These are phyloP conservation scores for Prototheca wickerhamii DNA, from an alignment of 163 green algal genomes.

Conservation along the genomic window DNA sequence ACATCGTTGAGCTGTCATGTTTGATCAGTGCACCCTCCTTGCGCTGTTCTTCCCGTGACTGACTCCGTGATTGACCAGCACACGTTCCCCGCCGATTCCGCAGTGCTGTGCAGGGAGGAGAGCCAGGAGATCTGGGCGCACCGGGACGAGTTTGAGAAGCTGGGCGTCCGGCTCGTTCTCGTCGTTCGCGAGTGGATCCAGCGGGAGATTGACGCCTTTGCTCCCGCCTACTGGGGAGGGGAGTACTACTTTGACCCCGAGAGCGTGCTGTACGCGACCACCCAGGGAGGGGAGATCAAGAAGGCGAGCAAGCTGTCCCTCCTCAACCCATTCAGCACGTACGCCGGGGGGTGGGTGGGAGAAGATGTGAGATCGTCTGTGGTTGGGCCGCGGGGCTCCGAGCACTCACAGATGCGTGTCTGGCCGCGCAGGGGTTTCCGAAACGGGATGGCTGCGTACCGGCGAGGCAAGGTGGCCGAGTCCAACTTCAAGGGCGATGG, in stretches of 20 bases:
- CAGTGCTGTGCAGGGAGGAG: constrained; percentile 51
- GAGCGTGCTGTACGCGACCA: constrained; percentile 40
- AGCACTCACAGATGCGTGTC: neutral
- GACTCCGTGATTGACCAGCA: neutral
- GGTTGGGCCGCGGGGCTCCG: neutral
- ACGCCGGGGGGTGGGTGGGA: constrained; percentile 5
- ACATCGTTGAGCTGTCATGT: neutral
- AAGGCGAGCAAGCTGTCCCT: constrained; percentile 24
- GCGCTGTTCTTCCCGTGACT: neutral
- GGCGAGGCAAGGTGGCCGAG: constrained; percentile 18
- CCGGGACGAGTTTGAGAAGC: constrained; percentile 28
- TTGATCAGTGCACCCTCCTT: neutral
- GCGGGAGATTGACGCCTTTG: constrained; percentile 40
- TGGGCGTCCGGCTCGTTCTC: constrained; percentile 31
- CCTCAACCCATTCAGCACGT: constrained; percentile 34
- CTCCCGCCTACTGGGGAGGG: constrained; percentile 38
- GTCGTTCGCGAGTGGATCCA: constrained; percentile 54
- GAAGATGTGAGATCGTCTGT: constrained; percentile 9
- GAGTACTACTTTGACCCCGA: constrained; percentile 41
- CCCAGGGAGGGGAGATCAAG: constrained; percentile 30
- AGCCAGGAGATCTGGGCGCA: constrained; percentile 31
- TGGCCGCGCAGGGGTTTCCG: neutral
- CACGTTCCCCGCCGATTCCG: neutral
- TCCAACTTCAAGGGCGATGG: constrained; percentile 50
- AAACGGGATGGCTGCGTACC: constrained; percentile 19